These are phyloP conservation scores for Chaetomiaceae sp. DNA, from an alignment of 2,329 filamentous ascomycete genomes.

Conservation along the genomic window DNA sequence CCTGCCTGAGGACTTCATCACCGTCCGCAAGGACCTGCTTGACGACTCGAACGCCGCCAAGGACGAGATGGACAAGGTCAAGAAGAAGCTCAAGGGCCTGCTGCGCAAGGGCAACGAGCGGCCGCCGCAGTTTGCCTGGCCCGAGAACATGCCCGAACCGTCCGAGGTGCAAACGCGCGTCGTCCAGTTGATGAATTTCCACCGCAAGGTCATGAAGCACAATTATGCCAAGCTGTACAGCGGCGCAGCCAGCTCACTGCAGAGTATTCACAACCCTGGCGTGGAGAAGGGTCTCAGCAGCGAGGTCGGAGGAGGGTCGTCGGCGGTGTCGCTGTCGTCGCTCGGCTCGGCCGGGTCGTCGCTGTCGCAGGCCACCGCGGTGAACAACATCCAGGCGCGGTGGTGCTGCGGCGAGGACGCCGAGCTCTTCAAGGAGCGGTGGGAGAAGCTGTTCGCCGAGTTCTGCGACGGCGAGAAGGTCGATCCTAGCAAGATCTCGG, in stretches of 20 bases:
- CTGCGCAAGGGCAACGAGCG: conserved; percentile 88
- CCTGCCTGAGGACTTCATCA: conserved; percentile 77
- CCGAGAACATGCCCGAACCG: conserved; percentile 87
- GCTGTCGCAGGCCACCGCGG: conserved; percentile 54
- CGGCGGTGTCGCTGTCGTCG: conserved; percentile 33
- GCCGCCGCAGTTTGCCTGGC: conserved; percentile 97
- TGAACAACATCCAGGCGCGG: conserved; percentile 71
- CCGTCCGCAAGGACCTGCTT: conserved; percentile 85
- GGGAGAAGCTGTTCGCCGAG: conserved; percentile 96
- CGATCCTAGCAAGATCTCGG: conserved; percentile 96
- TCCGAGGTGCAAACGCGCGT: conserved; percentile 88
- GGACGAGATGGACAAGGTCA: conserved; percentile 99
- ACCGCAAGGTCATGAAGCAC: conserved; percentile 87
- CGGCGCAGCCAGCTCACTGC: conserved; percentile 57
- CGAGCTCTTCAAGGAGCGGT: conserved; percentile 89
- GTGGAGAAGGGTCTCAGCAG: conserved; percentile 38
- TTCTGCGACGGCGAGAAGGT: conserved; percentile 97
- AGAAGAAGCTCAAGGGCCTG: conserved; percentile 96
- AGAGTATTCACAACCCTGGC: conserved; percentile 47
- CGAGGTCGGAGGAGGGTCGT: conserved; percentile 34
- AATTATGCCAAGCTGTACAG: conserved; percentile 79
- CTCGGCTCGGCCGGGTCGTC: conserved; percentile 34
- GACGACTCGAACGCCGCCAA: conserved; percentile 98
- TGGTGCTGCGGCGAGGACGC: conserved; percentile 98
- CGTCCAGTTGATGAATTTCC: conserved; percentile 95